Base-by-base conservation (phyloP, 1,284 basidiomycete species). In the Cerrena zonata region DNA sequence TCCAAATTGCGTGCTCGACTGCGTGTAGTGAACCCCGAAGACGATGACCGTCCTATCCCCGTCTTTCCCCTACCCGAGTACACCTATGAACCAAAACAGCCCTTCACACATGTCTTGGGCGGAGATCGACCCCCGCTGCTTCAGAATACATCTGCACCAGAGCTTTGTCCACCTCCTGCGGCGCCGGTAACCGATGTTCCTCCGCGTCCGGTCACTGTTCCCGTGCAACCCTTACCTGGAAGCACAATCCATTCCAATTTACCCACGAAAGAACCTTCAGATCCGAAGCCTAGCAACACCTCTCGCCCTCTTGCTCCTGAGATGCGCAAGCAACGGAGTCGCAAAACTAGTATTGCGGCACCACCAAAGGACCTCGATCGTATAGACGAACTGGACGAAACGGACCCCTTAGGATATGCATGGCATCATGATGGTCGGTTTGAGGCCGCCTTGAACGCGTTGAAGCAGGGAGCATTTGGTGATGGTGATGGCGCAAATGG, bases 381-480 rank as follows among this genome's bases (percentile, higher is more conserved):
- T 24, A 84, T 89, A 53, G 86, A 89, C 59, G 83, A 87, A 63
- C 65, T 89, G 37, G 86, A 89, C 59, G 84, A 86, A 61, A 78
- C 78, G 12, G 83, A 80, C 61, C 83, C 84, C 2, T 71, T 80
- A 49, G 85, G 84, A 2, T 54, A 74, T 15, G 65, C 71, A 13
- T 68, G 83, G 55, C 86, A 88, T 61, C 82, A 87, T 56, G 71
- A 70, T 41, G 80, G 85, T 0, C 85, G 84, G 21, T 89, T 88
- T 59, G 84, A 89, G 58, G 39, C 39, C 10, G 80, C 75, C 2
- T 72, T 75, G 7, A 25, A 56, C 12, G 57, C 53, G 26, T 56
- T 45, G 10, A 47, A 36, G 13, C 52, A 55, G 26, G 38, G 36
- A n/a, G 43, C 55, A 15, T 21, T 41, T 18, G 15, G 30, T 15